phyloP scores from a whole-genome alignment of 2,329 filamentous ascomycete genomes.

The Hymenoscyphus fructigenus region DNA sequence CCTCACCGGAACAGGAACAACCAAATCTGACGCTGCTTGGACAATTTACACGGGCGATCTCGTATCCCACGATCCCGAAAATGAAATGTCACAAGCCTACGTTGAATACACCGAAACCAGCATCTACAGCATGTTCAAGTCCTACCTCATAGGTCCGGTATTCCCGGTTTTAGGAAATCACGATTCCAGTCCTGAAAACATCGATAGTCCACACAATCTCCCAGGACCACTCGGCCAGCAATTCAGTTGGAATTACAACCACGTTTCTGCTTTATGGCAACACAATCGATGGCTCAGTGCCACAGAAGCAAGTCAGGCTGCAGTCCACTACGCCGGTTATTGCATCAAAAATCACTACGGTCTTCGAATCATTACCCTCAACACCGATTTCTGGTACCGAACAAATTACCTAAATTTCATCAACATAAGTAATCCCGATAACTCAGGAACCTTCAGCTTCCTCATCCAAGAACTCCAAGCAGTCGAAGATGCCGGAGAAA shows the following conservation, averaged over 20 bases:
- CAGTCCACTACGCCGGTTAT: constrained; percentile 55
- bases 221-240: constrained; percentile 53
- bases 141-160: constrained; percentile 55
- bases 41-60: constrained; percentile 58
- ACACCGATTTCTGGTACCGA: constrained; percentile 50
- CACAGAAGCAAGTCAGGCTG: constrained; percentile 45
- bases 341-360: constrained; percentile 53
- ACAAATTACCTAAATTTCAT: constrained; percentile 50
- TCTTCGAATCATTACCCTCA: constrained; percentile 52
- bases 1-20: constrained; percentile 52
- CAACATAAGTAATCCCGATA: constrained; percentile 51
- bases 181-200: constrained; percentile 53
- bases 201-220: constrained; percentile 52
- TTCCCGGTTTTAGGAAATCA: constrained; percentile 59
- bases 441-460: constrained; percentile 48
- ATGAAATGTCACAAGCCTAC: constrained; percentile 51
- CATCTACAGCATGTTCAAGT: constrained; percentile 54
- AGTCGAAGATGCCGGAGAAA: constrained; percentile 51
- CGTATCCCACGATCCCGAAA: constrained; percentile 53
- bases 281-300: constrained; percentile 55
- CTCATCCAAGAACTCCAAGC: constrained; percentile 52
- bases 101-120: constrained; percentile 53
- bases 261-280: constrained; percentile 54
- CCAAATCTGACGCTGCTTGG: constrained; percentile 47
- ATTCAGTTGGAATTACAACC: constrained; percentile 58